Evolutionary conservation across 169 alveolate genomes (phyloP).

Genomic region (Cryptosporidium andersoni): DNA sequence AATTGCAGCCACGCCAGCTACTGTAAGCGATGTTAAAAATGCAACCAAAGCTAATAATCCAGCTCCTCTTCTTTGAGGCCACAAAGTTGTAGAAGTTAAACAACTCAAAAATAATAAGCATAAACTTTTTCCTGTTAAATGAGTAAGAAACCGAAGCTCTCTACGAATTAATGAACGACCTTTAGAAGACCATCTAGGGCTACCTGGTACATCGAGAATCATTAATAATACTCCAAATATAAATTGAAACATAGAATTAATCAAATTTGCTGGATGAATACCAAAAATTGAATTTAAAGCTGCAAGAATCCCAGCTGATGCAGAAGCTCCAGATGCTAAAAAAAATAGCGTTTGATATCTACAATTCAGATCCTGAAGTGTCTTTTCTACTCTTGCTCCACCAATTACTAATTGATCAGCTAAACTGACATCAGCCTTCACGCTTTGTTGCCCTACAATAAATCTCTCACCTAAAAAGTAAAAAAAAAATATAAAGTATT

Average conservation of each 20-base stretch:
- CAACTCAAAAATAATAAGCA: conserved; percentile 83
- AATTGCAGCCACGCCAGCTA: conserved; percentile 82
- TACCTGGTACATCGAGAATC: conserved; percentile 90
- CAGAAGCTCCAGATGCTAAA: conserved; percentile 81
- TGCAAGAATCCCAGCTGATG: conserved; percentile 80
- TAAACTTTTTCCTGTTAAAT: conserved; percentile 85
- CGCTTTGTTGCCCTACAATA: conserved; percentile 34
- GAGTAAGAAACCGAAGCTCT: conserved; percentile 84
- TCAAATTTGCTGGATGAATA: conserved; percentile 79
- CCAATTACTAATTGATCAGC: conserved; percentile 86
- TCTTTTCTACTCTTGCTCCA: conserved; percentile 87
- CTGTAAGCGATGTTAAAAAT: conserved; percentile 75
- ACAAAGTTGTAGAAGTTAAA: conserved; percentile 73
- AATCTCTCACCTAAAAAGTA: conserved; percentile 32
- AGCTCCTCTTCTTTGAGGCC: conserved; percentile 75
- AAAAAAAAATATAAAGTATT: not conserved
- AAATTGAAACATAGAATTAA: conserved; percentile 78
- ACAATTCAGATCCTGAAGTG: conserved; percentile 85
- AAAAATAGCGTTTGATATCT: conserved; percentile 87
- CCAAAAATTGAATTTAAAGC: conserved; percentile 76
- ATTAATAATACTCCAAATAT: conserved; percentile 84
- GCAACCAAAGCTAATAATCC: conserved; percentile 76
- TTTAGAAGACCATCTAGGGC: conserved; percentile 91
- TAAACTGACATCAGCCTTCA: conserved; percentile 50
- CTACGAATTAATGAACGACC: conserved; percentile 83